phyloP scores from a whole-genome alignment of 306 rosid genomes.

The Rubus parviflorus region DNA sequence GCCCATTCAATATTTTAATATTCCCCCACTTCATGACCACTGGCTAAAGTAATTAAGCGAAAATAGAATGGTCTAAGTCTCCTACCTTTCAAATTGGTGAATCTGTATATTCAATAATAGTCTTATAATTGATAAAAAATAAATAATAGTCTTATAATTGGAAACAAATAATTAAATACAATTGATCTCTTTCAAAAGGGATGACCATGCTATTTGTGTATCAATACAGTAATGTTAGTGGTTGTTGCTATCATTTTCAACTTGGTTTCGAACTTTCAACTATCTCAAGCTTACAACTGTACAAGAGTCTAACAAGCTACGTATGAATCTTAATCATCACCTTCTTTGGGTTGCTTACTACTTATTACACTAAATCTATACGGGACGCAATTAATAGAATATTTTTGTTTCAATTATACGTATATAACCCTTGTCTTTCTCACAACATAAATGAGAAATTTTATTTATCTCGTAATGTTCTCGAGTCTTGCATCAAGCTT shows the following conservation, averaged over 20 bases:
- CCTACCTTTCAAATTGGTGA: not conserved
- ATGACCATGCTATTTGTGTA: too few species aligned
- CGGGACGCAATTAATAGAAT: too few species aligned
- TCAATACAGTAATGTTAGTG: not conserved
- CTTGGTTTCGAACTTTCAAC: not conserved
- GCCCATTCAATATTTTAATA: slow-evolving; percentile 7
- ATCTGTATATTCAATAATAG: not conserved
- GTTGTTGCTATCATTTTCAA: not conserved
- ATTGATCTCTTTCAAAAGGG: not conserved
- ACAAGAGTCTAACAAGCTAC: too few species aligned
- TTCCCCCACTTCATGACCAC: not conserved
- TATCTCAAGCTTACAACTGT: slow-evolving; percentile 5
- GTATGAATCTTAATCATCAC: too few species aligned
- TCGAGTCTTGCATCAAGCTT: too few species aligned
- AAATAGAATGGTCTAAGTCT: not conserved
- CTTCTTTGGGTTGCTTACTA: too few species aligned
- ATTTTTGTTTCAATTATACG: too few species aligned
- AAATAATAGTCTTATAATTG: slow-evolving; percentile 1
- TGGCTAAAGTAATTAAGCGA: not conserved
- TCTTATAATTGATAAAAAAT: slow-evolving; percentile 1
- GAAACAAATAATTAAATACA: not conserved
- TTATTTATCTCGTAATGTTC: too few species aligned
- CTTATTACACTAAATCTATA: too few species aligned
- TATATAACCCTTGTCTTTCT: too few species aligned
- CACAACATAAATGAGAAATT: too few species aligned